Evolutionary conservation across 2,329 filamentous ascomycete genomes (phyloP), one percentile per base, ranked within the genome.

Genomic region (Aspergillus candidus): DNA sequence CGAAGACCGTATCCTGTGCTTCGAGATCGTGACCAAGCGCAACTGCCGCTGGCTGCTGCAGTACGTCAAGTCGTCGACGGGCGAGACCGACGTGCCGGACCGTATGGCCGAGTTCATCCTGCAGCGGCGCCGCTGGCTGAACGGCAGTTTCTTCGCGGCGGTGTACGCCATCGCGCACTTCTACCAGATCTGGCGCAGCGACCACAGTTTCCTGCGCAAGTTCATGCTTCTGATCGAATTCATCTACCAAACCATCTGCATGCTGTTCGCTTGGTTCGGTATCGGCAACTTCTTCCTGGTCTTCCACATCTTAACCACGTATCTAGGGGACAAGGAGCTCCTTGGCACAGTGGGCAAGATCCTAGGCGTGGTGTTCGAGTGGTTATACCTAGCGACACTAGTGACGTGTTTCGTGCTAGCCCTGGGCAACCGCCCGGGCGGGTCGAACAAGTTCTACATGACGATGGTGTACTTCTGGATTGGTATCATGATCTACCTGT

Each of bases 381-480:
- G 91, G 89, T 76, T 95, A 4, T 98, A 98, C 63, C 86, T 94
- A 36, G 86, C 86, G 34, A 91, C 87, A 11, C 74, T 98, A 37
- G 84, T 97, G 40, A 90, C 91, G 11, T 97, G 93, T 68, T 98
- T 98, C 66, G 88, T 98, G 29, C 72, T 98, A 31, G 86, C 93
- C 11, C 80, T 98, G 64, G 93, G 93, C 54, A 98, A 98, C 68
- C 82, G 93, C 41, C 93, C 93, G 6, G 86, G 94, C 58, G 94
- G 94, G 38, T 95, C 89, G 12, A 94, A 93, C 55, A 88, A 82
- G 62, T 85, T 94, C 53, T 98, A 98, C 70, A 86, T 93, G 75
- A 86, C 86, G 40, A 96, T 96, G 87, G 88, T 96, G n/a, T 84
- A 89, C 67, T 98, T 98, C 75, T 98, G 93, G 94, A 88, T 83